Base-by-base conservation (phyloP, 106 monocot genomes). In the Platanthera guangdongensis region DNA sequence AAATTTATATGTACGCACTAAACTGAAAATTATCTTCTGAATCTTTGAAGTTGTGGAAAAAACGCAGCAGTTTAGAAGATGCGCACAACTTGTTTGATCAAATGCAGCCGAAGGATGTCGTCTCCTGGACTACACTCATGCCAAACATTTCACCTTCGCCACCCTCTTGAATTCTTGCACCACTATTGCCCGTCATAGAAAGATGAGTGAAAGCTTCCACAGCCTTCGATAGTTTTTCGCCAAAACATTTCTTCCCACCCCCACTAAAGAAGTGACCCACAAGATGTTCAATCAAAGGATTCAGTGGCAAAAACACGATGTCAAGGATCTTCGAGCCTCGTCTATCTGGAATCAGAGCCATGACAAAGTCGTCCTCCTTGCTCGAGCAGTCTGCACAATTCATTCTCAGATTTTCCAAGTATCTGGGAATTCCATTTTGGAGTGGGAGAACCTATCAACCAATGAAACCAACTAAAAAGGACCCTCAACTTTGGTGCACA, bases 261-360 rank as follows among this genome's bases (percentile, higher is more conserved):
- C 79, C 18, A 79, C 80, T 18, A 68, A 78, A 71, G 85, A 84
- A 68, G 92, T 86, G 59, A 78, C 87, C 59, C 84, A 82, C 52
- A 73, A 81, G 9, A 81, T 78, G n/a, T 70, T 93, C 50, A 84
- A 95, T n/a, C 86, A 87, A 79, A 90, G 88, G 83, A 88, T 93
- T 77, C 87, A 81, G 71, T 95, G 92, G 90, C 90, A 84, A 76
- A 75, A 81, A 28, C 88, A 89, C 74, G 88, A 90, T 39, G 72
- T 89, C 7, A 78, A 79, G 67, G 85, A 83, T 32, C 85, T 96
- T 11, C 73, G 96, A 9, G 82, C 84, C 52, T 32, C 83, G 19
- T 97, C 97, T 2, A 79, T 97, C 59, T 97, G 97, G 97, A 89
- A 89, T 59, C 91, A 87, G 75, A 79, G 81, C 70, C 89, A 83